Evolutionary conservation across 176 grass and related monocot species (phyloP).

Genomic region (Chloris gayana): DNA sequence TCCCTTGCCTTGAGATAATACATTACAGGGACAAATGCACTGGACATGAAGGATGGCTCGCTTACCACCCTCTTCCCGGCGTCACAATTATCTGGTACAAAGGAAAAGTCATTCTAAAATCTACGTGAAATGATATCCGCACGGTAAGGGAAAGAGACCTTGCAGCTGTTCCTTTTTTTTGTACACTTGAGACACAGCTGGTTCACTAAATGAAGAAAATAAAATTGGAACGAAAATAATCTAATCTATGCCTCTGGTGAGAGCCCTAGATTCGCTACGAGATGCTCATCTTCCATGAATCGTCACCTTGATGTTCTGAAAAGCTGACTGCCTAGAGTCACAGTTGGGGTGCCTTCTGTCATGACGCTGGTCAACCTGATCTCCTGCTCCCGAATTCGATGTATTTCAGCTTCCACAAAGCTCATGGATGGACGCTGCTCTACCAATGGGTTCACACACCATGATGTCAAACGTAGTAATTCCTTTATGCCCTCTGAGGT

Average conservation of each 20-base stretch:
- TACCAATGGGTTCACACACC: constrained; percentile 60
- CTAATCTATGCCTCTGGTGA: constrained; percentile 40
- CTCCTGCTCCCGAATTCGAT: constrained; percentile 77
- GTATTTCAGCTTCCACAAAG: constrained; percentile 73
- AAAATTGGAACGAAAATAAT: constrained; percentile 23
- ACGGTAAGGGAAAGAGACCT: background rate
- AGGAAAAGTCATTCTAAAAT: constrained; percentile 21
- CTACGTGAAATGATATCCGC: constrained; percentile 12
- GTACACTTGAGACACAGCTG: constrained; percentile 71
- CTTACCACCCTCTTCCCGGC: constrained; percentile 14
- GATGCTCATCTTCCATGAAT: constrained; percentile 21
- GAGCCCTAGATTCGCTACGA: constrained; percentile 34
- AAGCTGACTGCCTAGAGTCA: constrained; percentile 95
- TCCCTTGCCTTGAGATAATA: background rate
- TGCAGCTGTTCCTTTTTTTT: constrained; percentile 66
- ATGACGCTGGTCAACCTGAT: constrained; percentile 72
- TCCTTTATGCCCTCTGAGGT: constrained; percentile 75
- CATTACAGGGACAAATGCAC: background rate
- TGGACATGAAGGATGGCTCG: constrained; percentile 10
- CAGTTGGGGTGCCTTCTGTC: constrained; percentile 63
- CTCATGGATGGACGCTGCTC: constrained; percentile 76
- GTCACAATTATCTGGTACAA: constrained; percentile 23
- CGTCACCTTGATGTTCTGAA: constrained; percentile 70
- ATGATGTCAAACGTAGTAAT: constrained; percentile 65
- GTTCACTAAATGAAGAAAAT: constrained; percentile 29